Evolutionary conservation across 139 green algal species (phyloP).

Genomic region (Chlamydomonas incerta): DNA sequence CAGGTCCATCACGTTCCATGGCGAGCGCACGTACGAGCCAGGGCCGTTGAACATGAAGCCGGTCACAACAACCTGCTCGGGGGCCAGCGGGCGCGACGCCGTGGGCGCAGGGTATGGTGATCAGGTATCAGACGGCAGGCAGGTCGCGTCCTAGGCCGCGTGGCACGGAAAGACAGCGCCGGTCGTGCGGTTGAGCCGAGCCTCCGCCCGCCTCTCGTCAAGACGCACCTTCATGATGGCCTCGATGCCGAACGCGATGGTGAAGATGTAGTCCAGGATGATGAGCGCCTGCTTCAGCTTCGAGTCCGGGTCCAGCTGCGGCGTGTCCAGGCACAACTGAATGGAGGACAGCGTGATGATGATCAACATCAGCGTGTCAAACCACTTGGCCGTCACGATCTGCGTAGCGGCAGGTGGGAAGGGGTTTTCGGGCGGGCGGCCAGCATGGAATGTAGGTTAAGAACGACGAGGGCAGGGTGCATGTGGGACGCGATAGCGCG

Average conservation of each 20-base stretch:
- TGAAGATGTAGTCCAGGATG: conserved; percentile 64
- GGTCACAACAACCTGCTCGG: conserved; percentile 66
- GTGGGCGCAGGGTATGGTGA: too few species aligned
- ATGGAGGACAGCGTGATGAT: conserved; percentile 69
- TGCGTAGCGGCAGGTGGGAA: neutral
- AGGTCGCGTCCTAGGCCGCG: too few species aligned
- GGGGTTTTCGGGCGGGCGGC: neutral
- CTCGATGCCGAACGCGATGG: conserved; percentile 69
- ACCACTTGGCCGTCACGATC: conserved; percentile 54
- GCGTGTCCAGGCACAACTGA: conserved; percentile 64
- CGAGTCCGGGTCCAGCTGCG: conserved; percentile 37
- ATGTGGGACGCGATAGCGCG: too few species aligned
- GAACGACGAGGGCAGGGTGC: too few species aligned
- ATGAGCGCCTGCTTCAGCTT: conserved; percentile 40
- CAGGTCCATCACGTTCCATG: conserved; percentile 70
- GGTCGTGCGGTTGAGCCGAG: too few species aligned
- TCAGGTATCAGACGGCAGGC: too few species aligned
- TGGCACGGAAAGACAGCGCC: too few species aligned
- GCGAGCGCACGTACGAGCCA: conserved; percentile 68
- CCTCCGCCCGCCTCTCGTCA: too few species aligned
- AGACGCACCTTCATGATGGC: conserved; percentile 70
- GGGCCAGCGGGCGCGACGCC: too few species aligned
- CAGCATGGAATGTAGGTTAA: too few species aligned
- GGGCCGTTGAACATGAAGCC: conserved; percentile 70
- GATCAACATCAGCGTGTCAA: conserved; percentile 70